Evolutionary conservation across 1,284 basidiomycete genomes (phyloP).

Genomic region (Trichosporon inkin): DNA sequence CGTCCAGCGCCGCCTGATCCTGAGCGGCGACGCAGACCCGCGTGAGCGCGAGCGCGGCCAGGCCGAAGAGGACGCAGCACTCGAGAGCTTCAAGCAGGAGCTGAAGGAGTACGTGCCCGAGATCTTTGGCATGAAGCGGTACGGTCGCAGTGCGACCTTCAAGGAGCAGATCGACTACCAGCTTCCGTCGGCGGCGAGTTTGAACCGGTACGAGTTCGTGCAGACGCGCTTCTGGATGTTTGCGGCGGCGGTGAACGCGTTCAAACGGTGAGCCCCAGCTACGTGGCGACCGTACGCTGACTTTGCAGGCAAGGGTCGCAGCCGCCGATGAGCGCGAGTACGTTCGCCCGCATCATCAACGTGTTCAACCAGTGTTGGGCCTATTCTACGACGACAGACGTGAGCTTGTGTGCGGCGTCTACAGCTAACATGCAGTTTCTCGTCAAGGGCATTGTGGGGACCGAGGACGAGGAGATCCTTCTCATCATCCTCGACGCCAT

Average conservation of each 20-base stretch:
- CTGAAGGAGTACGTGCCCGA: conserved; percentile 46
- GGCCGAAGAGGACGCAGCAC: conserved; percentile 30
- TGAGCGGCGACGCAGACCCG: conserved; percentile 39
- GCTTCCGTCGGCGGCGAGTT: conserved; percentile 26
- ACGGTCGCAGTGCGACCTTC: conserved; percentile 29
- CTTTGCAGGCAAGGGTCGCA: conserved; percentile 23
- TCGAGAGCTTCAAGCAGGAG: conserved; percentile 37
- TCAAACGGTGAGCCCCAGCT: conserved; percentile 27
- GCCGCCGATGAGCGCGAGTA: conserved; percentile 39
- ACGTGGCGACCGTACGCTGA: not conserved
- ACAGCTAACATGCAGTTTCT: conserved; percentile 31
- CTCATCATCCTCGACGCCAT: conserved; percentile 39
- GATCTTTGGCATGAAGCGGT: conserved; percentile 36
- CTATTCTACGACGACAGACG: conserved; percentile 41
- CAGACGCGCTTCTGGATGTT: conserved; percentile 41
- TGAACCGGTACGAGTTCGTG: conserved; percentile 41
- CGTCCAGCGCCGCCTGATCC: conserved; percentile 39
- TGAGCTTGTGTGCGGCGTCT: conserved; percentile 16
- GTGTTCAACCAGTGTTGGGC: conserved; percentile 38
- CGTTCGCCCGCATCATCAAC: conserved; percentile 40
- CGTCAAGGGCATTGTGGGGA: conserved; percentile 34
- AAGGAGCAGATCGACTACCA: conserved; percentile 34
- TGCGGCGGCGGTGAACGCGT: conserved; percentile 28
- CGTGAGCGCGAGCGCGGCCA: conserved; percentile 28
- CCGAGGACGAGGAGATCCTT: conserved; percentile 40